Percentiles rank a stretch among this genome's conserved stretches.
Evolutionary conservation across 306 rosid species (phyloP).

Genomic region (Inga leiocalycina): DNA sequence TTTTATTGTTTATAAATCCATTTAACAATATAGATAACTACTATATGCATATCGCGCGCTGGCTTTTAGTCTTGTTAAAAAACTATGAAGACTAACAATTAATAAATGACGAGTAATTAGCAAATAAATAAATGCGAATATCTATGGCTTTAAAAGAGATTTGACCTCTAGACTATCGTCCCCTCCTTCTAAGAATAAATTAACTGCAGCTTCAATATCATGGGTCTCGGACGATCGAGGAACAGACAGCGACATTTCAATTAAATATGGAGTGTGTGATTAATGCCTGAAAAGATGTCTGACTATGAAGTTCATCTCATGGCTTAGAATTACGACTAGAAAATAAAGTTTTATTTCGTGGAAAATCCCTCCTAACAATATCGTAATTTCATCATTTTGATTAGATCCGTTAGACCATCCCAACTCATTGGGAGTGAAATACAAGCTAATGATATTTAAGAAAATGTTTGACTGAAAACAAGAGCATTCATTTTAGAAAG

Average conservation of each 20-base stretch:
- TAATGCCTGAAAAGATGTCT: neutral
- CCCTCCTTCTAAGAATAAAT: neutral
- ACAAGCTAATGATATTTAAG: neutral
- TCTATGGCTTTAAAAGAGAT: neutral
- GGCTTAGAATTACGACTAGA: no score
- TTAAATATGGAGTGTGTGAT: neutral
- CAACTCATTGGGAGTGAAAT: no score
- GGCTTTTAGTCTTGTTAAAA: no score
- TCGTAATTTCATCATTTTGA: no score
- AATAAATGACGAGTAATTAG: neutral
- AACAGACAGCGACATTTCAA: neutral
- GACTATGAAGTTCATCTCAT: neutral
- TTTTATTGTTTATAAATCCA: no score
- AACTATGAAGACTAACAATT: neutral
- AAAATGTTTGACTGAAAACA: neutral
- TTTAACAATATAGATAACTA: no score
- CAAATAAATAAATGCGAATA: neutral
- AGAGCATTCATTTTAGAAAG: neutral
- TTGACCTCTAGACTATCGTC: neutral
- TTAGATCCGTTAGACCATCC: no score
- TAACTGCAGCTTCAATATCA: neutral
- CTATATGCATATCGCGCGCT: no score
- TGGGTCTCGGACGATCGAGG: neutral
- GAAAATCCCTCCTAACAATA: no score
- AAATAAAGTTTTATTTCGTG: no score